These are phyloP conservation scores for Niebla homalea DNA, from an alignment of 495 filamentous ascomycete species.

Conservation along the genomic window DNA sequence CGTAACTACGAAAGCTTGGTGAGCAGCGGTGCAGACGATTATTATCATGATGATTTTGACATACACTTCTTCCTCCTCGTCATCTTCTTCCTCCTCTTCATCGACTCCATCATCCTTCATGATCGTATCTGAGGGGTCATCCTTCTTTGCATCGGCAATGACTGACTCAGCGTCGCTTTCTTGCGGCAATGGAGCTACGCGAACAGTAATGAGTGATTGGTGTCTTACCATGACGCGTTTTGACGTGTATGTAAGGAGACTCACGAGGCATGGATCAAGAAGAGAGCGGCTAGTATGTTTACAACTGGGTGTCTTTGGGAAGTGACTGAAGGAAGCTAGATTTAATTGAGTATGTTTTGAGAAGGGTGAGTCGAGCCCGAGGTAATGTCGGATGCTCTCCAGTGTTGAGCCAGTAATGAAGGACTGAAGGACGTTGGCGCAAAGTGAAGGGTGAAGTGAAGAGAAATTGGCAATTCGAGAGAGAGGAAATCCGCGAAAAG, in stretches of 20 bases:
- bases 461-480: background rate
- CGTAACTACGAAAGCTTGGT: slow-evolving; percentile 33
- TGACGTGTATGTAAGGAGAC: slow-evolving; percentile 2
- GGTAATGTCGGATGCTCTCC: background rate
- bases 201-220: background rate
- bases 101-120: slow-evolving; percentile 11
- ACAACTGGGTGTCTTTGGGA: too few relatives aligned
- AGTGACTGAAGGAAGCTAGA: background rate
- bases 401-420: background rate
- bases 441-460: slow-evolving; percentile 1
- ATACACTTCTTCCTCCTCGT: slow-evolving; percentile 28
- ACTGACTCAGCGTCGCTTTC: slow-evolving; percentile 35
- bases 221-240: background rate
- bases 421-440: slow-evolving; percentile 1
- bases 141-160: slow-evolving; percentile 27
- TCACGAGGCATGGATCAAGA: slow-evolving; percentile 9
- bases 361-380: slow-evolving; percentile 1
- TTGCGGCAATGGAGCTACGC: slow-evolving; percentile 27
- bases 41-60: slow-evolving; percentile 7
- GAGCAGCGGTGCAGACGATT: slow-evolving; percentile 16
- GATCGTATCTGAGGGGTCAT: slow-evolving; percentile 10
- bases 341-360: background rate
- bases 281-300: too few relatives aligned
- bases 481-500: background rate
- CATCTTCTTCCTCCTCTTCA: slow-evolving; percentile 18